phyloP scores from a whole-genome alignment of 2,329 filamentous ascomycete species.

The Trichophyton benhamiae region DNA sequence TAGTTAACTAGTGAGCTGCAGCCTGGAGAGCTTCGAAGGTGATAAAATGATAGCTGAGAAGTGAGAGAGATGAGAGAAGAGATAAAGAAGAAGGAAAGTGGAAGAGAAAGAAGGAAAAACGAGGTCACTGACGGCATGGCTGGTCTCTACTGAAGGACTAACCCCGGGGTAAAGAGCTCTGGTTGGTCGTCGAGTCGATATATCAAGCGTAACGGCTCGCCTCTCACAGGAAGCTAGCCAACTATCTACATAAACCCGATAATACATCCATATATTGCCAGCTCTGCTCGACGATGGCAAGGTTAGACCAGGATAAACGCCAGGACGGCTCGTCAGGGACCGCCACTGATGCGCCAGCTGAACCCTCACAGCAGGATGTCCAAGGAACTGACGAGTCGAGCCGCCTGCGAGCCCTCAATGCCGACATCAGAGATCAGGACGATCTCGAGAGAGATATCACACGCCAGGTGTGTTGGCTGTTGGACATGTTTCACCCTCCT shows the following conservation, averaged over 20 bases:
- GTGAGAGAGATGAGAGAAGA: not conserved
- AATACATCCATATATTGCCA: not conserved
- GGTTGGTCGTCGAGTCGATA: not conserved
- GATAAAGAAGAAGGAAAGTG: not conserved
- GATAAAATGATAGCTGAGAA: not conserved
- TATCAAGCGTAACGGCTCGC: not conserved
- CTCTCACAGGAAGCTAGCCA: not conserved
- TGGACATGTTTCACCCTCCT: not conserved
- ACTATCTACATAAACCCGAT: not conserved
- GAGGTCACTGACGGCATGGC: not conserved
- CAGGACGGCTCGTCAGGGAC: not conserved
- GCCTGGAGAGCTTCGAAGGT: not conserved
- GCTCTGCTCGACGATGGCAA: not conserved
- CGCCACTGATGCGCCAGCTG: not conserved
- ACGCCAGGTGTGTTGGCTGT: constrained; percentile 33
- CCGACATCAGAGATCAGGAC: constrained; percentile 69
- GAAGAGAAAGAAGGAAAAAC: not conserved
- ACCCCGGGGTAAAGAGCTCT: not conserved
- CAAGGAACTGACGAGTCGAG: constrained; percentile 41
- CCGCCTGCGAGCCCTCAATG: constrained; percentile 50
- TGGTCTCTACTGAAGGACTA: not conserved
- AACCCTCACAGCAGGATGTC: not conserved
- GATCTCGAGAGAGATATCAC: constrained; percentile 81
- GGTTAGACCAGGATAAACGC: not conserved
- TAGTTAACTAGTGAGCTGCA: not conserved